These are phyloP conservation scores for Castanopsis chinensis DNA, from an alignment of 306 rosid genomes.

Conservation along the genomic window DNA sequence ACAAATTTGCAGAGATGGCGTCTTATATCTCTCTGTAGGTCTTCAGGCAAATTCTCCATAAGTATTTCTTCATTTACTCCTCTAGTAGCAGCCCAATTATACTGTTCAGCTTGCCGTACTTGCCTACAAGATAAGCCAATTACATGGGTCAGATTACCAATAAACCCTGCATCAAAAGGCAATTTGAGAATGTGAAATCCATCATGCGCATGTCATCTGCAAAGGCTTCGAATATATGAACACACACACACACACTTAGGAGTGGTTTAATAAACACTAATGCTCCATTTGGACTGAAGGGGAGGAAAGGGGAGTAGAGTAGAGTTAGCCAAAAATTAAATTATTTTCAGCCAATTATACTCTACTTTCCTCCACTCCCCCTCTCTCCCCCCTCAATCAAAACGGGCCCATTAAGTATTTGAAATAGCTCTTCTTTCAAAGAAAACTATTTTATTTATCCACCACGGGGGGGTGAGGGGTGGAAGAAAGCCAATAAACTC, in stretches of 20 bases:
- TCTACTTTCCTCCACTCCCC: too few species aligned
- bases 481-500: neutral
- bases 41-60: constrained; percentile 78
- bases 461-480: too few species aligned
- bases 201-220: neutral
- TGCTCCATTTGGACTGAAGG: too few species aligned
- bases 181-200: neutral
- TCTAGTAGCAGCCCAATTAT: constrained; percentile 85
- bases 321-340: too few species aligned
- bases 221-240: neutral
- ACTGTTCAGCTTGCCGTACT: constrained; percentile 74
- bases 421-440: too few species aligned
- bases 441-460: too few species aligned
- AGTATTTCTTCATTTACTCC: constrained; percentile 87
- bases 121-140: constrained; percentile 44
- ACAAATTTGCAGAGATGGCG: constrained; percentile 69
- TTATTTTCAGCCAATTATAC: too few species aligned
- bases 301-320: too few species aligned
- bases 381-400: too few species aligned
- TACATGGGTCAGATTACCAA: constrained; percentile 3
- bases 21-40: constrained; percentile 74
- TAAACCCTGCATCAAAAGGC: neutral
- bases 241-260: too few species aligned
- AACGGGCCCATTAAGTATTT: too few species aligned
- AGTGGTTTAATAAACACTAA: too few species aligned